These are phyloP conservation scores for Sporothrix globosa DNA, from an alignment of 2,329 filamentous ascomycete species.

Conservation along the genomic window DNA sequence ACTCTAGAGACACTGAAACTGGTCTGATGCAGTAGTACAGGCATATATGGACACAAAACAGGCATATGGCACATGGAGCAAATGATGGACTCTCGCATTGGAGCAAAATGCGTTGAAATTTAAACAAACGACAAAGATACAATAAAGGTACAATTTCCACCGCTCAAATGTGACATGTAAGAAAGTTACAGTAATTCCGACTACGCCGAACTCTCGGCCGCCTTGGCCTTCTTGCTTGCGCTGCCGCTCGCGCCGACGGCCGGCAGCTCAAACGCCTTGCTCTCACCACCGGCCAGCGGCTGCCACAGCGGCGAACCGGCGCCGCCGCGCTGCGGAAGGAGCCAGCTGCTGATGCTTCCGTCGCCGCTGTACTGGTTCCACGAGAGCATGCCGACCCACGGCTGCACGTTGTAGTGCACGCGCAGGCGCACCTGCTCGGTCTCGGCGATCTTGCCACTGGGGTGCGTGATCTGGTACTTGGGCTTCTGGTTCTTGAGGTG, in stretches of 20 bases:
- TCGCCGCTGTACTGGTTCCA: slow-evolving; percentile 70
- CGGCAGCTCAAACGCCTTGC: slow-evolving; percentile 66
- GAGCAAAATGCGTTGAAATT: neutral
- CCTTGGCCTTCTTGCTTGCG: slow-evolving; percentile 22
- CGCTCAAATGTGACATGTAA: neutral
- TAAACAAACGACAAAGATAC: neutral
- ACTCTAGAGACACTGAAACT: too few relatives aligned
- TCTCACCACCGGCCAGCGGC: slow-evolving; percentile 65
- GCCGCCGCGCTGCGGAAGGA: slow-evolving; percentile 30
- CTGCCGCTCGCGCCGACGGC: slow-evolving; percentile 46
- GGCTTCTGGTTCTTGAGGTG: slow-evolving; percentile 81
- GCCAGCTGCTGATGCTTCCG: slow-evolving; percentile 42
- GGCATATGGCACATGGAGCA: too few relatives aligned
- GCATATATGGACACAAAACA: neutral
- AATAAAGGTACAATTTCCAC: neutral
- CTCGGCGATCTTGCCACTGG: slow-evolving; percentile 75
- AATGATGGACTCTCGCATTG: neutral
- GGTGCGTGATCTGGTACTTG: slow-evolving; percentile 97
- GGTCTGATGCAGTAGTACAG: neutral
- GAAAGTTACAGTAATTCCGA: neutral
- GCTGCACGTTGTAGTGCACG: slow-evolving; percentile 95
- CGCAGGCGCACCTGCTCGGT: slow-evolving; percentile 74
- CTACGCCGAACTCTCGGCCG: neutral
- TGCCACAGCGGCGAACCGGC: slow-evolving; percentile 56
- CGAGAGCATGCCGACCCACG: slow-evolving; percentile 86